These are phyloP conservation scores for Rhexocercosporidium sp. DNA, from an alignment of 2,329 filamentous ascomycete species.

Conservation along the genomic window DNA sequence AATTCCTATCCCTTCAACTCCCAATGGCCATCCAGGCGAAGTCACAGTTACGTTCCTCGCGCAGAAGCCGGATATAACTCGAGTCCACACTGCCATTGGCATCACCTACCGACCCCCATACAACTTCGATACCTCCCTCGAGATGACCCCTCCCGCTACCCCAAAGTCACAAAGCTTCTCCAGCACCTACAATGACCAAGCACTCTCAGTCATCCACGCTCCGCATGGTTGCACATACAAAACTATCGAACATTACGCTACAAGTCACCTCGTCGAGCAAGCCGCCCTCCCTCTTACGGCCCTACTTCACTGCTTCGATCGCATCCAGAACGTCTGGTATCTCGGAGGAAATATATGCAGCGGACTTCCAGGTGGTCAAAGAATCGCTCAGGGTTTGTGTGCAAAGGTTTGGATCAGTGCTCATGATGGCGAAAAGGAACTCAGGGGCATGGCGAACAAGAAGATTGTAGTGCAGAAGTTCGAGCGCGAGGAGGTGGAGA, in stretches of 20 bases:
- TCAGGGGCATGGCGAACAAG: conserved; percentile 56
- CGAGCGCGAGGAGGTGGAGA: conserved; percentile 51
- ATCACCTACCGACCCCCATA: conserved; percentile 65
- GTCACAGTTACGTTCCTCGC: conserved; percentile 73
- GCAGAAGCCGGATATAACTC: conserved; percentile 63
- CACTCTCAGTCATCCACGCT: conserved; percentile 67
- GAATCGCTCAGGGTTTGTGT: conserved; percentile 58
- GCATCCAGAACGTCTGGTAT: conserved; percentile 64
- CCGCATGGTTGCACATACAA: conserved; percentile 65
- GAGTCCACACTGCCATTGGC: conserved; percentile 69
- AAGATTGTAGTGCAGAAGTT: conserved; percentile 55
- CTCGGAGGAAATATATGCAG: conserved; percentile 62
- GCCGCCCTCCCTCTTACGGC: conserved; percentile 66
- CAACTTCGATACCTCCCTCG: conserved; percentile 10
- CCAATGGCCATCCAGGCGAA: conserved; percentile 63
- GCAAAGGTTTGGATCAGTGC: conserved; percentile 65
- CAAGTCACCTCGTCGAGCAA: conserved; percentile 59
- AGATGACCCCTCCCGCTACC: conserved; percentile 13
- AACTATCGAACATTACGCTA: conserved; percentile 59
- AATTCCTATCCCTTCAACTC: conserved; percentile 59
- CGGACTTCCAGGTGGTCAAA: conserved; percentile 60
- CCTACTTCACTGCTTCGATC: conserved; percentile 68
- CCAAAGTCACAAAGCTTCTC: conserved; percentile 9
- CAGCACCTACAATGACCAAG: conserved; percentile 44
- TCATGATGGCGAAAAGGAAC: conserved; percentile 65